phyloP scores from a whole-genome alignment of 768 basidiomycete genomes.

The Tylopilus sp. region DNA sequence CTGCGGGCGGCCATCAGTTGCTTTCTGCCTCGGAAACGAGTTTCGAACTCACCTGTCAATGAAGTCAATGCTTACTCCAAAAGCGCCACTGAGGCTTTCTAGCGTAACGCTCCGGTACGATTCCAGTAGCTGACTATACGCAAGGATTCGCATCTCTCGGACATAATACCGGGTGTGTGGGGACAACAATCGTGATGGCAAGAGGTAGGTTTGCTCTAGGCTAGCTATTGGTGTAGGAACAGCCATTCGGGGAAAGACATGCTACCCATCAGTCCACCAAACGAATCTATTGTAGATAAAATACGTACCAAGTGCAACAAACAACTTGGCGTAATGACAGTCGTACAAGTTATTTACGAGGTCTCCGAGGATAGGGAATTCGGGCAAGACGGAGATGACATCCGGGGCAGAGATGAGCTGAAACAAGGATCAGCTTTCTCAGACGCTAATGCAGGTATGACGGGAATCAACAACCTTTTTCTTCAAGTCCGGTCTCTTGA shows the following conservation, averaged over 20 bases:
- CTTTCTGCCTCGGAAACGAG: not conserved
- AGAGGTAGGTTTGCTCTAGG: constrained; percentile 82
- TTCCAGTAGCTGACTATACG: constrained; percentile 90
- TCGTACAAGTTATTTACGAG: constrained; percentile 87
- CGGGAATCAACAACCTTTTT: constrained; percentile 59
- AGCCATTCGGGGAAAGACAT: not conserved
- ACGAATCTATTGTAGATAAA: not conserved
- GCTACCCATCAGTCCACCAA: constrained; percentile 5
- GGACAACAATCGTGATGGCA: constrained; percentile 82
- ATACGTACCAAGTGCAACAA: constrained; percentile 72
- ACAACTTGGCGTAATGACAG: constrained; percentile 94
- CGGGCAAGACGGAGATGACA: constrained; percentile 79
- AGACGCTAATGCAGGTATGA: not conserved
- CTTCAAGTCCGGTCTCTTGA: constrained; percentile 84
- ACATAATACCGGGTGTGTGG: constrained; percentile 89
- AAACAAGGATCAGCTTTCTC: not conserved
- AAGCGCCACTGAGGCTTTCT: constrained; percentile 78
- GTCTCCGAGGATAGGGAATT: constrained; percentile 77
- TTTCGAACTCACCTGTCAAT: constrained; percentile 70
- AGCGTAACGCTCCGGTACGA: constrained; percentile 87
- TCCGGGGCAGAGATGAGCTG: constrained; percentile 86
- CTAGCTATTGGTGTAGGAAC: constrained; percentile 49
- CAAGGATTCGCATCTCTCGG: constrained; percentile 94
- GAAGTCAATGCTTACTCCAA: constrained; percentile 86
- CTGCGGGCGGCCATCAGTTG: constrained; percentile 37